A percentile compares a stretch with the other conserved stretches of the same genome.
These are phyloP conservation scores for Acorus calamus DNA, from an alignment of 106 monocot species.

Conservation along the genomic window DNA sequence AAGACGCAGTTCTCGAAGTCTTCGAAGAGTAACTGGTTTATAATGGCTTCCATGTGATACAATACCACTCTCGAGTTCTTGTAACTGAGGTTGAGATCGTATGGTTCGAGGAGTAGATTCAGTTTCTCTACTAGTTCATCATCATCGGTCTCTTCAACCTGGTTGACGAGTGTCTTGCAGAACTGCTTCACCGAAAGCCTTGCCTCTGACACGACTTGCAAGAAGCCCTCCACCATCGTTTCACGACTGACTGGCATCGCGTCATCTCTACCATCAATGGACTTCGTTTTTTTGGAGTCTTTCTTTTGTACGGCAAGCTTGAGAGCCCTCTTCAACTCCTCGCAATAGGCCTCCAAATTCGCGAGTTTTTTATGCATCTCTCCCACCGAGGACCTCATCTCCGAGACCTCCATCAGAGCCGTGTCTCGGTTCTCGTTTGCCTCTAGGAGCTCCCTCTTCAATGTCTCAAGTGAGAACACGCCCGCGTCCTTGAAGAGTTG, in stretches of 20 bases:
- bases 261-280: slow-evolving; percentile 22
- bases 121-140: slow-evolving; percentile 32
- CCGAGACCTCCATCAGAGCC: slow-evolving; percentile 55
- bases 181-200: slow-evolving; percentile 82
- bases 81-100: slow-evolving; percentile 22
- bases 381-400: slow-evolving; percentile 61
- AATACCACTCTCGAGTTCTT: slow-evolving; percentile 33
- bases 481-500: slow-evolving; percentile 57
- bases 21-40: slow-evolving; percentile 63
- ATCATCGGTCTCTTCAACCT: slow-evolving; percentile 30
- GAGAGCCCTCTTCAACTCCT: slow-evolving; percentile 74
- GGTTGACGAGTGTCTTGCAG: slow-evolving; percentile 56
- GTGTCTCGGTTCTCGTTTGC: slow-evolving; percentile 59
- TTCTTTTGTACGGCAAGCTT: slow-evolving; percentile 44
- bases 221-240: slow-evolving; percentile 93
- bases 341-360: slow-evolving; percentile 61
- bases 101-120: slow-evolving; percentile 36
- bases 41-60: slow-evolving; percentile 68
- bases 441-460: slow-evolving; percentile 68
- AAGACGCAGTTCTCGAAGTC: slow-evolving; percentile 93
- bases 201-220: slow-evolving; percentile 85
- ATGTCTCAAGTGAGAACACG: slow-evolving; percentile 41
- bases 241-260: slow-evolving; percentile 74
- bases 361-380: slow-evolving; percentile 58
- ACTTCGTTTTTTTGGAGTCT: slow-evolving; percentile 48